Conservation (phyloP, 371 early-diverging fungal genomes). For the Apophysomyces ossiformis region DNA sequence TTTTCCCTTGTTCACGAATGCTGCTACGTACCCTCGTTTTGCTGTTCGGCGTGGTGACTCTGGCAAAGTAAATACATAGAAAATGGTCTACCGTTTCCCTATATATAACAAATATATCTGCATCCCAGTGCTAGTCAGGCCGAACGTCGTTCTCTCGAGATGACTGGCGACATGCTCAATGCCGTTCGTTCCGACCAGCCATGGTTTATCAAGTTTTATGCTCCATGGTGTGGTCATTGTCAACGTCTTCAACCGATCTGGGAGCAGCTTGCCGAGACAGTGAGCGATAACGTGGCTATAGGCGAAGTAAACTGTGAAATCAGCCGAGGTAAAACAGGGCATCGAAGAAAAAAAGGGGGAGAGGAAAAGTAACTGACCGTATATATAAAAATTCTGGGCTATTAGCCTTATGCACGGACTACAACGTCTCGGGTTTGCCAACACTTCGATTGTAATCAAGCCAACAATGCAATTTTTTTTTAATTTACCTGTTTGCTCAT, state of each 20-base stretch:
- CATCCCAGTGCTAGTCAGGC: neutral
- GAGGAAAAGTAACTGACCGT: neutral
- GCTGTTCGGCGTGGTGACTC: neutral
- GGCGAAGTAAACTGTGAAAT: conserved; percentile 84
- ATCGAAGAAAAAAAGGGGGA: neutral
- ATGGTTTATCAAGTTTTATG: conserved; percentile 82
- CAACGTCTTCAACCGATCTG: conserved; percentile 73
- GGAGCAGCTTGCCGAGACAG: conserved; percentile 62
- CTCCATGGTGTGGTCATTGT: conserved; percentile 93
- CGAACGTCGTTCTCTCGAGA: neutral
- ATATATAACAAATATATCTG: neutral
- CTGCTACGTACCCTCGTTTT: neutral
- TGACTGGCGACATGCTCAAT: neutral
- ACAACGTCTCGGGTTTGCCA: conserved; percentile 16
- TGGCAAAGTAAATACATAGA: neutral
- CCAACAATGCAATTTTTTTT: neutral
- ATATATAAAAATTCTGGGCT: neutral
- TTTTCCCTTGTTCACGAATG: neutral
- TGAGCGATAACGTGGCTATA: conserved; percentile 61
- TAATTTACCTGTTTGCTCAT: neutral
- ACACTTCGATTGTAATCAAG: conserved; percentile 12
- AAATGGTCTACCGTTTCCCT: no score
- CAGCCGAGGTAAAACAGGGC: conserved; percentile 37
- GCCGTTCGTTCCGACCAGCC: conserved; percentile 25
- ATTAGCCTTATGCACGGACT: conserved; percentile 14